phyloP scores from a whole-genome alignment of 2,329 filamentous ascomycete species.

The Paraphaeosphaeria minitans region DNA sequence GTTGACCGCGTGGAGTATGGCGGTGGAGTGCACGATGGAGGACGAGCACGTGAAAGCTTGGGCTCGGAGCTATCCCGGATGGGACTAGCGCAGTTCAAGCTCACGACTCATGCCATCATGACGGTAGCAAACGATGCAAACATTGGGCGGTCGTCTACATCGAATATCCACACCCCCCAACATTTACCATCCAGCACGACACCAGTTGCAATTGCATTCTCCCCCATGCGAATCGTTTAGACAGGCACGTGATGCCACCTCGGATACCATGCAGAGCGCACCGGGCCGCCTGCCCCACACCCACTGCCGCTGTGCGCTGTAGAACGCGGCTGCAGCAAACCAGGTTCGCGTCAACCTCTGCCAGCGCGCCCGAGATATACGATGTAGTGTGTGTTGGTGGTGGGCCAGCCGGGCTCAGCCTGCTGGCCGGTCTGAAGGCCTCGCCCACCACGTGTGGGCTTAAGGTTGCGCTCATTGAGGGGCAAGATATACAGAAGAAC shows the following conservation, averaged over 20 bases:
- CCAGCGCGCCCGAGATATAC: constrained; percentile 71
- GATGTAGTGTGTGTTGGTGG: constrained; percentile 92
- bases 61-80: background rate
- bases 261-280: constrained; percentile 31
- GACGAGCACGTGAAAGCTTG: background rate
- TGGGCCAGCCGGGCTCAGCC: constrained; percentile 83
- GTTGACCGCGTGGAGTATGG: background rate
- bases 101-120: constrained; percentile 1
- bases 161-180: background rate
- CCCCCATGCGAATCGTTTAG: constrained; percentile 25
- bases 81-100: background rate
- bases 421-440: constrained; percentile 56
- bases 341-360: constrained; percentile 42
- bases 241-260: constrained; percentile 39
- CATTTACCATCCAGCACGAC: background rate
- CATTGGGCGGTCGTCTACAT: background rate
- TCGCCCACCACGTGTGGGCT: constrained; percentile 76
- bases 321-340: constrained; percentile 25
- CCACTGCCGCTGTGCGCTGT: constrained; percentile 19
- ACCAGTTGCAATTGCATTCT: constrained; percentile 16
- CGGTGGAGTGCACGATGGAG: background rate
- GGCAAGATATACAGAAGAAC: constrained; percentile 77
- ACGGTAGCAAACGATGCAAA: background rate
- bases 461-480: constrained; percentile 86
- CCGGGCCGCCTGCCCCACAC: constrained; percentile 17